Conservation (phyloP, 2,329 filamentous ascomycete species). For the Curvularia sp. region DNA sequence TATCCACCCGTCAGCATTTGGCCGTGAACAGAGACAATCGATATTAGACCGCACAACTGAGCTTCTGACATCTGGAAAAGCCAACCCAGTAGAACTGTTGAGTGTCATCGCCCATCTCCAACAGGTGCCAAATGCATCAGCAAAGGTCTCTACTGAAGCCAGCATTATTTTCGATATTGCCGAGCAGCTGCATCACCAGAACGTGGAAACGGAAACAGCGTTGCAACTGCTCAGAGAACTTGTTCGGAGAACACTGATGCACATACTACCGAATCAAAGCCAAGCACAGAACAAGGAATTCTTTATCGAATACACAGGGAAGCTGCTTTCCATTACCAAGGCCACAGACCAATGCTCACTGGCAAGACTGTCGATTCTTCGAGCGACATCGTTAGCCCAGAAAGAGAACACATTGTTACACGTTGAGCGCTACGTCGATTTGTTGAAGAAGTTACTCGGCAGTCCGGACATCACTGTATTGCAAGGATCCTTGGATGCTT, state of each 20-base stretch:
- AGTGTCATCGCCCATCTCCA: conserved; percentile 45
- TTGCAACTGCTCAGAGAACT: conserved; percentile 38
- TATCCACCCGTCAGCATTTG: conserved; percentile 35
- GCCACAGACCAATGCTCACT: conserved; percentile 33
- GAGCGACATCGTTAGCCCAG: conserved; percentile 35
- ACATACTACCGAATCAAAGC: conserved; percentile 45
- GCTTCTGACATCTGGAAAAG: conserved; percentile 20
- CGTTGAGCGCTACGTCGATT: conserved; percentile 31
- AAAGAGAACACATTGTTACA: conserved; percentile 33
- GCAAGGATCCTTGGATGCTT: conserved; percentile 37
- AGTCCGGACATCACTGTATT: conserved; percentile 15
- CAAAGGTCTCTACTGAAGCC: conserved; percentile 42
- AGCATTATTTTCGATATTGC: conserved; percentile 38
- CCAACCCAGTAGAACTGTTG: conserved; percentile 22
- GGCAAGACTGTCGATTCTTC: conserved; percentile 35
- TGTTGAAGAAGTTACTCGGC: conserved; percentile 34
- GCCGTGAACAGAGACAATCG: conserved; percentile 44
- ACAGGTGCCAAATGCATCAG: conserved; percentile 47
- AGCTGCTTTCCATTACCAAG: conserved; percentile 29
- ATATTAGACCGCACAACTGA: conserved; percentile 40
- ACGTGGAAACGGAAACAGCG: conserved; percentile 19
- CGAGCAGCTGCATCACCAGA: conserved; percentile 30
- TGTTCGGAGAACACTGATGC: conserved; percentile 34
- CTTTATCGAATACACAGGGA: conserved; percentile 37
- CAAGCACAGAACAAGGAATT: conserved; percentile 45